A percentile compares a stretch with the other conserved stretches of the same genome.
phyloP scores from a whole-genome alignment of 257 asterid genomes.

The Petrea volubilis region DNA sequence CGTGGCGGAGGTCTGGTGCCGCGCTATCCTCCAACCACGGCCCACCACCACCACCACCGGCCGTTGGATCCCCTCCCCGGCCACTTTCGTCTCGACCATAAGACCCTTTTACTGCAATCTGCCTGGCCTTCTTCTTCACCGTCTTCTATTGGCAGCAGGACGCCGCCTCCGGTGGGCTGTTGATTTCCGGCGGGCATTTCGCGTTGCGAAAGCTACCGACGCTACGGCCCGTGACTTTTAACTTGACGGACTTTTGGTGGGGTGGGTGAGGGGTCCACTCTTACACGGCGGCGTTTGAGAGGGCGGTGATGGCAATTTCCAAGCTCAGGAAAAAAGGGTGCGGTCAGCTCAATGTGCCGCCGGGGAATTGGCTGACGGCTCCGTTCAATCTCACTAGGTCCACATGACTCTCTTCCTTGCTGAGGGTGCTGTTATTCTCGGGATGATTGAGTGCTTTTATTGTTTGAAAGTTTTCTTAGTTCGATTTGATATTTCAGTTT shows the following conservation, averaged over 20 bases:
- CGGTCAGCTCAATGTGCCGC: constrained; percentile 79
- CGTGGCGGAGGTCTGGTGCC: constrained; percentile 40
- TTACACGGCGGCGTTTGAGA: constrained; percentile 72
- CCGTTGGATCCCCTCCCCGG: constrained; percentile 42
- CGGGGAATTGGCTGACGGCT: constrained; percentile 81
- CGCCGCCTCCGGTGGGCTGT: constrained; percentile 37
- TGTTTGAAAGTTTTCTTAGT: background rate
- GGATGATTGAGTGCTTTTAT: constrained; percentile 51
- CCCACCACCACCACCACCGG: constrained; percentile 36
- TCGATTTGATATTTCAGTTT: background rate
- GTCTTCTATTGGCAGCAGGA: constrained; percentile 55
- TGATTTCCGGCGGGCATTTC: constrained; percentile 36
- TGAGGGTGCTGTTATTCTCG: constrained; percentile 73
- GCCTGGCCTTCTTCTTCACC: constrained; percentile 41
- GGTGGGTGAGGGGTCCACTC: constrained; percentile 71
- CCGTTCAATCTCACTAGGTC: constrained; percentile 87
- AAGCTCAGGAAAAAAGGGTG: constrained; percentile 66
- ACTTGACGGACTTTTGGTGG: constrained; percentile 85
- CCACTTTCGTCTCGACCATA: constrained; percentile 41
- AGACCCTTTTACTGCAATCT: constrained; percentile 37
- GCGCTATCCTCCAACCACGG: constrained; percentile 11
- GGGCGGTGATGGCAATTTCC: constrained; percentile 62
- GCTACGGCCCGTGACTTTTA: constrained; percentile 54
- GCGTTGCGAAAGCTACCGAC: constrained; percentile 42
- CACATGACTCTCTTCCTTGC: constrained; percentile 86